phyloP scores from a whole-genome alignment of 139 green algal genomes.

The Chlorella vulgaris region DNA sequence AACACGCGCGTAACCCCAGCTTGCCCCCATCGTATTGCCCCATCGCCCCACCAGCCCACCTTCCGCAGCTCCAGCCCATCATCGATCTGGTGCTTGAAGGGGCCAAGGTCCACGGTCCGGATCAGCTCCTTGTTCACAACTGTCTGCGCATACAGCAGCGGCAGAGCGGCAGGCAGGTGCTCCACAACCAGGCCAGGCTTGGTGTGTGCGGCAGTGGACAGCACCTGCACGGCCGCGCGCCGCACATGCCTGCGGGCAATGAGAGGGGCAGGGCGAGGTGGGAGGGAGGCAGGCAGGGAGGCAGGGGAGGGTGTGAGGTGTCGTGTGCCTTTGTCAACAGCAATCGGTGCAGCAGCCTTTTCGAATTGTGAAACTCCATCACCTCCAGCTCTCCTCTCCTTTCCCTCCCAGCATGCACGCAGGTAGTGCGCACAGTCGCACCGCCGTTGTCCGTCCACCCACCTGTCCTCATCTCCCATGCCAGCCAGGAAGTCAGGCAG shows the following conservation, averaged over 20 bases:
- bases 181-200: conserved; percentile 68
- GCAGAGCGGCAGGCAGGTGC: conserved; percentile 73
- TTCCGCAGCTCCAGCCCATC: conserved; percentile 98
- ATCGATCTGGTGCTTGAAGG: conserved; percentile 95
- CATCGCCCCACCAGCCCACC: conserved; percentile 69
- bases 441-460: too few relatives aligned
- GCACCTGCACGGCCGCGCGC: conserved; percentile 76
- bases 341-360: too few relatives aligned
- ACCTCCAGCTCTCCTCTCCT: too few relatives aligned
- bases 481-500: conserved; percentile 69
- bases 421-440: too few relatives aligned
- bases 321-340: too few relatives aligned
- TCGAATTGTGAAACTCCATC: too few relatives aligned
- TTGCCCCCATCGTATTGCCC: too few relatives aligned
- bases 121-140: conserved; percentile 74
- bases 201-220: conserved; percentile 74
- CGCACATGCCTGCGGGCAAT: conserved; percentile 76
- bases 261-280: too few relatives aligned
- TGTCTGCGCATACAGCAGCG: conserved; percentile 89
- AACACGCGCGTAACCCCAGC: too few relatives aligned
- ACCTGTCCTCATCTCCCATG: conserved; percentile 67
- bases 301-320: neutral
- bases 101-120: conserved; percentile 87
- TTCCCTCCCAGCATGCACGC: too few relatives aligned
- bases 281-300: too few relatives aligned